These are phyloP conservation scores for Gamarada debralockiae DNA, from an alignment of 495 filamentous ascomycete species.

Conservation along the genomic window DNA sequence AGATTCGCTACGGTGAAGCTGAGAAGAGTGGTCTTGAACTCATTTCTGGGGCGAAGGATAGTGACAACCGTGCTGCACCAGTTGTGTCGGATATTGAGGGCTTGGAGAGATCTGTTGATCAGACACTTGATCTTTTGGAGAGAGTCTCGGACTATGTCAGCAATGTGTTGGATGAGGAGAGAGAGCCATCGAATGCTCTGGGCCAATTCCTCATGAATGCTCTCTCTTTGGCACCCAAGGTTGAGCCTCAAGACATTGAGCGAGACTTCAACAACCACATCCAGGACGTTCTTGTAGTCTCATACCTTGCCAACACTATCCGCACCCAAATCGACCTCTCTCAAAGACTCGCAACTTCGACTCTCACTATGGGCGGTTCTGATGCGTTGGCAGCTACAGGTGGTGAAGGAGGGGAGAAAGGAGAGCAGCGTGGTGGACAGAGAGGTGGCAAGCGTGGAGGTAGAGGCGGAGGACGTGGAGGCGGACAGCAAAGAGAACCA, in stretches of 20 bases:
- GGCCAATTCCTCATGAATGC: slow-evolving; percentile 94
- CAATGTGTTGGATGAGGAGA: slow-evolving; percentile 64
- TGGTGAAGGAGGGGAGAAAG: slow-evolving; percentile 31
- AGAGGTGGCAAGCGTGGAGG: slow-evolving; percentile 37
- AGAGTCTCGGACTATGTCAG: slow-evolving; percentile 86
- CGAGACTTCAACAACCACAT: slow-evolving; percentile 99
- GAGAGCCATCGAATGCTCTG: slow-evolving; percentile 71
- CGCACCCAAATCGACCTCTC: slow-evolving; percentile 98
- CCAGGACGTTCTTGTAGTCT: slow-evolving; percentile 95
- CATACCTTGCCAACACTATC: slow-evolving; percentile 97
- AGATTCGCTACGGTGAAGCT: slow-evolving; percentile 84
- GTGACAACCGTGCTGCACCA: slow-evolving; percentile 64
- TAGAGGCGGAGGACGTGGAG: slow-evolving; percentile 36
- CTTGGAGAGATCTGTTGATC: slow-evolving; percentile 77
- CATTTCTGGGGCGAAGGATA: slow-evolving; percentile 75
- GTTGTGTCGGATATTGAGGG: slow-evolving; percentile 84
- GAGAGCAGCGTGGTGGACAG: slow-evolving; percentile 30
- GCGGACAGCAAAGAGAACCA: slow-evolving; percentile 35
- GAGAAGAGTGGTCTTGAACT: slow-evolving; percentile 90
- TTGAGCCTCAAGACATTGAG: slow-evolving; percentile 84
- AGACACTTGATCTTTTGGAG: slow-evolving; percentile 82
- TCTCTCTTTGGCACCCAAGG: slow-evolving; percentile 88
- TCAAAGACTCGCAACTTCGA: slow-evolving; percentile 84
- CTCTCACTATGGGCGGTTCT: slow-evolving; percentile 57
- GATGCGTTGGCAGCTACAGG: slow-evolving; percentile 39